Conservation (phyloP, 495 filamentous ascomycete genomes). For the Podospora pseudopauciseta region DNA sequence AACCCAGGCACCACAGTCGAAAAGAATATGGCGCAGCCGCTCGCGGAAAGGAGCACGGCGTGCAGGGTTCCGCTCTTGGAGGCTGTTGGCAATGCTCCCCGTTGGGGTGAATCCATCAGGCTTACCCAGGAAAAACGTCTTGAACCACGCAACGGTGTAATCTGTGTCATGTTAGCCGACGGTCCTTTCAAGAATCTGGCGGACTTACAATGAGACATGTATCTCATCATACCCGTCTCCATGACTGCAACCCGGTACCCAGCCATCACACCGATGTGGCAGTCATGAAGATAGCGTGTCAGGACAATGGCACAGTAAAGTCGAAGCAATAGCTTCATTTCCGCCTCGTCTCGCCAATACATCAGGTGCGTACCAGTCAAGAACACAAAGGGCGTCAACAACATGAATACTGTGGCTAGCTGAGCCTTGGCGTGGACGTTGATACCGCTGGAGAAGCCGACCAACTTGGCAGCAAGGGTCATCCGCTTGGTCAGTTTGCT, state of each 20-base stretch:
- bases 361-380: background rate
- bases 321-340: background rate
- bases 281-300: background rate
- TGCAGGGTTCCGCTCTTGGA: background rate
- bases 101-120: background rate
- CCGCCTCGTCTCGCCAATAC: background rate
- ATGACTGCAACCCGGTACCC: background rate
- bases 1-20: constrained; percentile 5
- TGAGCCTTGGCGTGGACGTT: constrained; percentile 8
- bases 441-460: constrained; percentile 3
- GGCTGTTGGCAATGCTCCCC: background rate
- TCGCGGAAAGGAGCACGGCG: background rate
- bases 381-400: constrained; percentile 1
- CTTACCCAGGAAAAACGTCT: background rate
- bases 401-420: background rate
- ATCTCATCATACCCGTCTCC: background rate
- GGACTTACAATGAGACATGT: background rate
- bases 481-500: background rate
- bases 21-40: background rate
- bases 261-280: background rate
- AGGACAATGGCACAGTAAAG: background rate
- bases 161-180: background rate
- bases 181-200: background rate
- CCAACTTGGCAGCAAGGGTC: background rate
- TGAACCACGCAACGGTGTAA: constrained; percentile 4